phyloP scores from a whole-genome alignment of 441 rosid genomes.

The Mallotus repandus region DNA sequence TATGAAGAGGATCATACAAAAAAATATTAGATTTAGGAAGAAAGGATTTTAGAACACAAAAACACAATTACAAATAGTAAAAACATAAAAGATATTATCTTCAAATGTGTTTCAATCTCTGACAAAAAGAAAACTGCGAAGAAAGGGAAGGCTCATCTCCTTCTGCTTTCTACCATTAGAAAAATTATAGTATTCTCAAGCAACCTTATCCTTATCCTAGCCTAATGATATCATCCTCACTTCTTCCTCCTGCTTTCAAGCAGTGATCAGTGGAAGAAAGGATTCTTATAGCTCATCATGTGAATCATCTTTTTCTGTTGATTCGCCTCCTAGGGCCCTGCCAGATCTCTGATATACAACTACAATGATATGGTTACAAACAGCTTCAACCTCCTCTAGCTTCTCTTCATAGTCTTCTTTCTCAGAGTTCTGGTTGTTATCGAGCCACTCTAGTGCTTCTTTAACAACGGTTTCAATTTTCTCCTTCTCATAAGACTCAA shows the following conservation, averaged over 20 bases:
- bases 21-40: background rate
- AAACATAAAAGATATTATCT: slow-evolving; percentile 6
- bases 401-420: slow-evolving; percentile 93
- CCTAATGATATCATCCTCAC: slow-evolving; percentile 18
- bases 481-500: slow-evolving; percentile 88
- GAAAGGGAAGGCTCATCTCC: slow-evolving; percentile 19
- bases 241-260: slow-evolving; percentile 4
- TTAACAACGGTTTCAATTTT: slow-evolving; percentile 66
- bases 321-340: slow-evolving; percentile 67
- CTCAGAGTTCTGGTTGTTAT: slow-evolving; percentile 85
- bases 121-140: slow-evolving; percentile 19
- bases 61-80: slow-evolving; percentile 11
- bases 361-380: slow-evolving; percentile 85
- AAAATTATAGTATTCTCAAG: slow-evolving; percentile 36
- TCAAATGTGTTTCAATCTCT: slow-evolving; percentile 20
- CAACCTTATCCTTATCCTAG: slow-evolving; percentile 12
- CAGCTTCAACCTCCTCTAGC: slow-evolving; percentile 93
- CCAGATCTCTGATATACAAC: slow-evolving; percentile 89
- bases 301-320: slow-evolving; percentile 56
- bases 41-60: background rate
- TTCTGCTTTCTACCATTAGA: slow-evolving; percentile 22
- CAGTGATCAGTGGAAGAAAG: slow-evolving; percentile 14
- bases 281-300: slow-evolving; percentile 68
- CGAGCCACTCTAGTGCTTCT: slow-evolving; percentile 94
- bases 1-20: too few relatives aligned